Base-by-base conservation (phyloP, 306 rosid species). In the Prunus campanulata region DNA sequence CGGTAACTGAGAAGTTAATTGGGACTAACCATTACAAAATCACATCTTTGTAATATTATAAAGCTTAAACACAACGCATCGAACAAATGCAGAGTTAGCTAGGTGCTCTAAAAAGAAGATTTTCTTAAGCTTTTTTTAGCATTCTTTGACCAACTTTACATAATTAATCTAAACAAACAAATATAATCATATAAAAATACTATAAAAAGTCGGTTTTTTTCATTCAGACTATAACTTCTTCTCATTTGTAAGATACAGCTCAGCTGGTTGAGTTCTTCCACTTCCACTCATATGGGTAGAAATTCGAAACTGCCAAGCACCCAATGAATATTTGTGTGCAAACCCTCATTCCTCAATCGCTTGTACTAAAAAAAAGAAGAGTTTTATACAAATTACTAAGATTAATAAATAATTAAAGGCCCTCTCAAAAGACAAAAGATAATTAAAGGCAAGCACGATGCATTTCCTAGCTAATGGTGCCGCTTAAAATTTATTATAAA, bases 131-230 rank as follows among this genome's bases (percentile, higher is more conserved):
- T 63, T 74, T 80, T 74, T 68, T 4, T 59, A 54, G 50, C 63
- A 49, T 68, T 74, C 57, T 74, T 80, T 74, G 79, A 74, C 83
- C 50, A 57, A 19, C 11, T 27, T 7, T 0, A 55, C 27, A 59
- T 7, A 25, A 18, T 61, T 71, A 11, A 4, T 77, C 50, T 11
- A 77, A 59, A 20, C 22, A 69, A 69, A 25, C 51, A 27, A 55
- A 68, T 9, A 47, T 56, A 55, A 47, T 68, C 62, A 8, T 70
- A 19, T 13, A 56, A 57, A 14, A n/a, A 42, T 22, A 9, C 15
- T 30, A 16, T 12, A 54, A 66, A 11, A 70, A 42, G 25, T 59
- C 20, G 24, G 5, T 14, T 60, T 49, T 35, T 4, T 24, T 18
- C 52, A 70, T 39, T 15, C 18, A 77, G 3, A 59, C 68, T 60